Evolutionary conservation across 2,329 filamentous ascomycete species (phyloP).

Genomic region (Fusarium dlaminii): DNA sequence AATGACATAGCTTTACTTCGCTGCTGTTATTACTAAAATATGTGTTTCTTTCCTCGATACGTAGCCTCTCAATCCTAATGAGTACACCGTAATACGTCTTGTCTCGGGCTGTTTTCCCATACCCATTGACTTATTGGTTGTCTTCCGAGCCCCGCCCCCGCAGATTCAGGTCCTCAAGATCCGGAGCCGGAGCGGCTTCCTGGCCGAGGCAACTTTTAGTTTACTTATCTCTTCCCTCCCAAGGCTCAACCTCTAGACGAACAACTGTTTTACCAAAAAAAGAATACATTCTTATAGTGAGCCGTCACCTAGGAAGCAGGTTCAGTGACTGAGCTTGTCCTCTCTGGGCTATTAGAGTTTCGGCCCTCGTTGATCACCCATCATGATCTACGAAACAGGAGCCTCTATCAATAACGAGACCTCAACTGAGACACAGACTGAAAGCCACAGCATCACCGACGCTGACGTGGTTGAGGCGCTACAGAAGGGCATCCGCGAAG

Average conservation of each 20-base stretch:
- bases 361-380: constrained; percentile 13
- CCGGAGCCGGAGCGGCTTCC: constrained; percentile 33
- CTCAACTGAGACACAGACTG: constrained; percentile 3
- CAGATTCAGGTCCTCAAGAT: constrained; percentile 28
- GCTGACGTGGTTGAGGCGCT: constrained; percentile 42
- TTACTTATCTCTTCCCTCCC: constrained; percentile 3
- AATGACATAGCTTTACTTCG: neutral
- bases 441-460: constrained; percentile 38
- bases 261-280: neutral
- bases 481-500: constrained; percentile 37
- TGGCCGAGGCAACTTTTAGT: constrained; percentile 17
- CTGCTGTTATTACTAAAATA: neutral
- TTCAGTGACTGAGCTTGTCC: constrained; percentile 9
- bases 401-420: constrained; percentile 17
- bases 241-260: neutral
- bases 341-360: constrained; percentile 13
- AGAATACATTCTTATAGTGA: neutral
- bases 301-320: constrained; percentile 7
- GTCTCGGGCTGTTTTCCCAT: neutral
- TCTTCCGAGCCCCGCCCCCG: constrained; percentile 31
- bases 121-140: neutral
- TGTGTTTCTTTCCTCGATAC: neutral
- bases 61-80: neutral
- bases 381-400: constrained; percentile 30
- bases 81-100: neutral